Conservation (phyloP, 306 rosid genomes). For the Quercus dentata region DNA sequence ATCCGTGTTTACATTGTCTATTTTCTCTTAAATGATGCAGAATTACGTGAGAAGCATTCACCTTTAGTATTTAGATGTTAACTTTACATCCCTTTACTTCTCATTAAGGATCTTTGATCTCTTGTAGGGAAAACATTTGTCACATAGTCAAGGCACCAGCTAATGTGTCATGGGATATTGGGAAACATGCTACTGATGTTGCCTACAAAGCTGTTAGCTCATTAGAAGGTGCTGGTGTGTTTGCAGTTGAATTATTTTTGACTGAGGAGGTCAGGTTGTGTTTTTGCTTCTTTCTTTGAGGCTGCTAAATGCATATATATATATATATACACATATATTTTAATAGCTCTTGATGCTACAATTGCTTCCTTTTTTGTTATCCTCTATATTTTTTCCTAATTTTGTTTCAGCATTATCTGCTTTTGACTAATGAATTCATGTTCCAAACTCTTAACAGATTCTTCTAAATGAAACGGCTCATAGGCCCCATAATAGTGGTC, state of each 20-base stretch:
- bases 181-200: constrained; percentile 63
- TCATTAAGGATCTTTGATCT: constrained; percentile 21
- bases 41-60: neutral
- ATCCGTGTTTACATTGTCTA: neutral
- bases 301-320: neutral
- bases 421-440: constrained; percentile 3
- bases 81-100: constrained; percentile 12
- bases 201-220: constrained; percentile 81
- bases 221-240: constrained; percentile 90
- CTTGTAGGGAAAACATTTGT: constrained; percentile 78
- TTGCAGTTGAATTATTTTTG: constrained; percentile 91
- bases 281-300: constrained; percentile 18
- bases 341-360: neutral
- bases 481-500: constrained; percentile 89
- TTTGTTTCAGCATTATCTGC: neutral
- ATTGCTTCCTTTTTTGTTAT: constrained; percentile 3
- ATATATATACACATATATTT: too few species aligned
- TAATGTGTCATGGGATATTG: constrained; percentile 61
- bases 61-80: neutral
- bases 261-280: constrained; percentile 72
- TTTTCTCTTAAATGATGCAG: neutral
- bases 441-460: constrained; percentile 48
- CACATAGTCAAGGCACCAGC: constrained; percentile 91
- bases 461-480: constrained; percentile 93
- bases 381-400: neutral